These are phyloP conservation scores for Leptoxyphium fumago DNA, from an alignment of 2,329 filamentous ascomycete species.

Conservation along the genomic window DNA sequence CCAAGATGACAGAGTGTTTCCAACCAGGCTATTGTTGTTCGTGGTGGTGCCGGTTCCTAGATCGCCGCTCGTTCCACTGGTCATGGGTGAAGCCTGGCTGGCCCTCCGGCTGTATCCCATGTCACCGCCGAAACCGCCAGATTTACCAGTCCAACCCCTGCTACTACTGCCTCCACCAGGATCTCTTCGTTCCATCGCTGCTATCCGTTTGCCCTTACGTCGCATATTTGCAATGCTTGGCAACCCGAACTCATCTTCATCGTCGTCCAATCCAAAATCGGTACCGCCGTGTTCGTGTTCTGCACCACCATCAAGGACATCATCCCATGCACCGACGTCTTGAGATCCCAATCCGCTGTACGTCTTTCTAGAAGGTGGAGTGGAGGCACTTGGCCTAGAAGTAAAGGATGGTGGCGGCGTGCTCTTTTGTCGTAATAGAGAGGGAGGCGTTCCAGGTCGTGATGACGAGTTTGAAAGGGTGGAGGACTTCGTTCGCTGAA, in stretches of 20 bases:
- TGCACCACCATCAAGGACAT: slow-evolving; percentile 41
- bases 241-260: slow-evolving; percentile 89
- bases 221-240: slow-evolving; percentile 88
- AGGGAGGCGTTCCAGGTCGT: slow-evolving; percentile 60
- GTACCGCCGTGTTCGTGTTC: slow-evolving; percentile 48
- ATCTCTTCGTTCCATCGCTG: slow-evolving; percentile 26
- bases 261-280: slow-evolving; percentile 68
- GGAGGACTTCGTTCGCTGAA: neutral
- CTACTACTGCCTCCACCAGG: slow-evolving; percentile 18
- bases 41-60: slow-evolving; percentile 6
- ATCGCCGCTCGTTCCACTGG: neutral
- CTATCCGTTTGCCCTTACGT: slow-evolving; percentile 43
- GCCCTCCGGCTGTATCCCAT: neutral
- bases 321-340: slow-evolving; percentile 69
- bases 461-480: slow-evolving; percentile 21
- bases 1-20: slow-evolving; percentile 19
- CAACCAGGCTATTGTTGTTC: slow-evolving; percentile 3
- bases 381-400: slow-evolving; percentile 34
- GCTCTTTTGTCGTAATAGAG: slow-evolving; percentile 42
- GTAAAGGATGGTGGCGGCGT: slow-evolving; percentile 33
- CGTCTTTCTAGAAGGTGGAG: slow-evolving; percentile 49
- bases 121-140: neutral
- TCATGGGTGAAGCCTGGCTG: neutral
- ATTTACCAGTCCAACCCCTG: neutral
- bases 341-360: slow-evolving; percentile 73